These are phyloP conservation scores for Kwoniella shandongensis DNA, from an alignment of 768 basidiomycete species.

Conservation along the genomic window DNA sequence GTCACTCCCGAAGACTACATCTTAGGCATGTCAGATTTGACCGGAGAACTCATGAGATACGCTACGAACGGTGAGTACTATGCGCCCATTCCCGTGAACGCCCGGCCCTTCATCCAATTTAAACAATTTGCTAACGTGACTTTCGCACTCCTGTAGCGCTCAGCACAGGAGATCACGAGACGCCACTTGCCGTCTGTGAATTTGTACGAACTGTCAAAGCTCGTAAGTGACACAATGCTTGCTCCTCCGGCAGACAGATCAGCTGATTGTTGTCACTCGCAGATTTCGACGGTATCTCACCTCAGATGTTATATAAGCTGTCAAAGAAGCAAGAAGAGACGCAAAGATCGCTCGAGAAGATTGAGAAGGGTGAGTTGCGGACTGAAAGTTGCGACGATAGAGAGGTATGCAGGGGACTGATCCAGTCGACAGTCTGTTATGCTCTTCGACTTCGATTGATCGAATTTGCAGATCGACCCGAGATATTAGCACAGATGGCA, in stretches of 20 bases:
- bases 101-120: not conserved
- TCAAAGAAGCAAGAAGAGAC: slow-evolving; percentile 87
- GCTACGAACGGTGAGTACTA: slow-evolving; percentile 70
- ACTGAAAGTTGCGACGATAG: too few species aligned
- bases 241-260: too few species aligned
- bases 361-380: slow-evolving; percentile 73
- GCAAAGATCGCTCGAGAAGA: slow-evolving; percentile 82
- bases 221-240: slow-evolving; percentile 35
- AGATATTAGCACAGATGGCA: slow-evolving; percentile 48
- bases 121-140: not conserved
- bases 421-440: slow-evolving; percentile 49
- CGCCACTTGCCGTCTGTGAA: slow-evolving; percentile 50
- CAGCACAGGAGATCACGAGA: slow-evolving; percentile 50
- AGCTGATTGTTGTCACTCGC: not conserved
- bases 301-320: slow-evolving; percentile 55
- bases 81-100: too few species aligned
- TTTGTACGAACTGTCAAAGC: slow-evolving; percentile 55
- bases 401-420: not conserved
- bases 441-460: slow-evolving; percentile 46
- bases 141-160: slow-evolving; percentile 26
- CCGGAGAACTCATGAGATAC: slow-evolving; percentile 94
- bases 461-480: slow-evolving; percentile 51
- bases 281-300: slow-evolving; percentile 79
- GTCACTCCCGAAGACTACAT: slow-evolving; percentile 80
- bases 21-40: slow-evolving; percentile 88